A percentile compares a stretch with the other conserved stretches of the same genome.
Evolutionary conservation across 768 basidiomycete species (phyloP).

Genomic region (Phylloporus scabripes): DNA sequence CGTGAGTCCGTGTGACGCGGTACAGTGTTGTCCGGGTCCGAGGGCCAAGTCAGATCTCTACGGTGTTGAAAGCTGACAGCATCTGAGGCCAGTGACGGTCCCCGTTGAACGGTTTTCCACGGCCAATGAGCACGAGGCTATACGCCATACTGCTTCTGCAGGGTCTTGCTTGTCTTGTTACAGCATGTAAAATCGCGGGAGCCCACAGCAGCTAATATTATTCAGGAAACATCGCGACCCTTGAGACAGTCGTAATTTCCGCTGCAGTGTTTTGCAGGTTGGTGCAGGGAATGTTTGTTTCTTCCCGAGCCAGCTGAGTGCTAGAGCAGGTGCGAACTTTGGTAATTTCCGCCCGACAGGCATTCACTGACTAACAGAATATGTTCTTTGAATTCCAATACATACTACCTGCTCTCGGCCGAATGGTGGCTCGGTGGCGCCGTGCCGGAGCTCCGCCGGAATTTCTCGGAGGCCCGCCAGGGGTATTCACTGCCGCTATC

Average conservation of each 20-base stretch:
- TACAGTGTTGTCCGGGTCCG: slow-evolving; percentile 19
- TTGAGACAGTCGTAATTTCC: slow-evolving; percentile 21
- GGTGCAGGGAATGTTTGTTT: slow-evolving; percentile 5
- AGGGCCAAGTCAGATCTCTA: slow-evolving; percentile 15
- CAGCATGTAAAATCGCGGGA: slow-evolving; percentile 1
- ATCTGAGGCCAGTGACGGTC: slow-evolving; percentile 4
- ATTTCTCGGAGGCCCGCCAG: slow-evolving; percentile 18
- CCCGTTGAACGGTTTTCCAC: background rate
- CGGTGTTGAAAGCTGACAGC: slow-evolving; percentile 5
- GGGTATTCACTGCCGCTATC: background rate
- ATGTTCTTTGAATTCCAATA: background rate
- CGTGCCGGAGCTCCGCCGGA: slow-evolving; percentile 1
- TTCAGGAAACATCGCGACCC: slow-evolving; percentile 9
- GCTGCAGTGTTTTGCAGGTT: slow-evolving; percentile 3
- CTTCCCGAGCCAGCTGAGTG: slow-evolving; percentile 2
- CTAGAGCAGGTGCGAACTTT: background rate
- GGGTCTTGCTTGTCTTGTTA: slow-evolving; percentile 8
- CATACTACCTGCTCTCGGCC: background rate
- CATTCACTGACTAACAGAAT: background rate
- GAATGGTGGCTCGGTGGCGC: background rate
- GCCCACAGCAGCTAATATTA: slow-evolving; percentile 3
- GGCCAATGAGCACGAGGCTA: slow-evolving; percentile 5
- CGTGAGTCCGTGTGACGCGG: slow-evolving; percentile 3
- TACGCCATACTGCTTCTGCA: slow-evolving; percentile 18
- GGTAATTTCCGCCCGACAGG: slow-evolving; percentile 7